Evolutionary conservation across 2,329 filamentous ascomycete species (phyloP).

Genomic region (Septoria linicola): DNA sequence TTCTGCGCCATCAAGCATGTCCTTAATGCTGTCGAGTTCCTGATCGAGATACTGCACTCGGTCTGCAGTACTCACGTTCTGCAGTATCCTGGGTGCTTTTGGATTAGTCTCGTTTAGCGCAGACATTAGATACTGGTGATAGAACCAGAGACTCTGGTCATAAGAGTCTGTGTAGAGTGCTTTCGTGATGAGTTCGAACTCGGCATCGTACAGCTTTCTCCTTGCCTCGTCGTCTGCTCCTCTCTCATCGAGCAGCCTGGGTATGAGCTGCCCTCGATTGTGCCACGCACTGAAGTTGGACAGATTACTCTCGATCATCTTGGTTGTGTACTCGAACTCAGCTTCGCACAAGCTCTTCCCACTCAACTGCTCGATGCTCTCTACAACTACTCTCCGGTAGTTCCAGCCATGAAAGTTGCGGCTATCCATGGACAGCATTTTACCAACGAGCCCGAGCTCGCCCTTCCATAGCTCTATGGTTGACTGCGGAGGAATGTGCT

Average conservation of each 20-base stretch:
- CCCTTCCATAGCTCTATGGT: constrained; percentile 74
- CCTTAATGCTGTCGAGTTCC: constrained; percentile 74
- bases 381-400: constrained; percentile 77
- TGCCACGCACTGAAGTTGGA: constrained; percentile 99
- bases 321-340: constrained; percentile 87
- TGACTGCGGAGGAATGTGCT: constrained; percentile 55
- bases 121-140: constrained; percentile 83
- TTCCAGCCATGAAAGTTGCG: constrained; percentile 98
- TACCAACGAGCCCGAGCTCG: constrained; percentile 77
- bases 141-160: constrained; percentile 96
- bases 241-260: constrained; percentile 70
- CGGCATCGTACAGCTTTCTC: constrained; percentile 69
- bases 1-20: constrained; percentile 61
- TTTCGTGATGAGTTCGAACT: constrained; percentile 72
- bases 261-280: constrained; percentile 79
- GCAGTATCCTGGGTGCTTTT: constrained; percentile 56
- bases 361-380: constrained; percentile 64
- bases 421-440: constrained; percentile 83
- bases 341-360: constrained; percentile 61
- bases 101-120: constrained; percentile 56
- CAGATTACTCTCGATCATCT: constrained; percentile 79
- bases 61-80: constrained; percentile 60
- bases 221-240: constrained; percentile 62
- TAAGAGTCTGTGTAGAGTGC: constrained; percentile 87
- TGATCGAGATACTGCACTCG: constrained; percentile 63